phyloP scores from a whole-genome alignment of 352 stramenopile species.

The Phytophthora pseudosyringae region DNA sequence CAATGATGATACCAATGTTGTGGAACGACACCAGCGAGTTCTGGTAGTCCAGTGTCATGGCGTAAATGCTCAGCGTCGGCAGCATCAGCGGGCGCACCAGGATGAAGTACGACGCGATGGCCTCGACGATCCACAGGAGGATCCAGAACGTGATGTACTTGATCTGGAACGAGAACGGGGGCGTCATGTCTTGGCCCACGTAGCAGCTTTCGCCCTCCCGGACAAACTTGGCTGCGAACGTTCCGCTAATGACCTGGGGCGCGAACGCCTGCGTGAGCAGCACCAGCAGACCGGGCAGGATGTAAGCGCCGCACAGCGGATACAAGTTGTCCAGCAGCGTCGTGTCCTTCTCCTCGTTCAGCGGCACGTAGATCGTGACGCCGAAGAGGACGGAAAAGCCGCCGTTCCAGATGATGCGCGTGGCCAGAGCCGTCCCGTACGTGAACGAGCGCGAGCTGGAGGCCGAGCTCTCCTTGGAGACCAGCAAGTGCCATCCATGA shows the following conservation, averaged over 20 bases:
- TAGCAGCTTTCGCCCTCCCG: conserved; percentile 79
- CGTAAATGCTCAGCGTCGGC: conserved; percentile 74
- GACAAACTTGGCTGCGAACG: conserved; percentile 76
- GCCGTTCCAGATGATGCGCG: conserved; percentile 67
- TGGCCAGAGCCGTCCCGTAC: conserved; percentile 57
- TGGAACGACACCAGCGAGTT: conserved; percentile 77
- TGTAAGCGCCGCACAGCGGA: conserved; percentile 48
- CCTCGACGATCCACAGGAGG: conserved; percentile 62
- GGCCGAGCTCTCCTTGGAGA: conserved; percentile 50
- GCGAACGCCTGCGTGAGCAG: conserved; percentile 59
- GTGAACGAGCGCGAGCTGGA: conserved; percentile 65
- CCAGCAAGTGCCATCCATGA: conserved; percentile 71
- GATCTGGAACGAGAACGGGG: conserved; percentile 58
- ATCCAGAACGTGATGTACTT: conserved; percentile 79
- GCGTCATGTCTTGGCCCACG: conserved; percentile 68
- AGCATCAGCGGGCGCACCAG: conserved; percentile 69
- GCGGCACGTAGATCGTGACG: conserved; percentile 66
- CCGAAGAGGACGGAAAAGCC: conserved; percentile 64
- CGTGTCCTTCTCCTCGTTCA: conserved; percentile 56
- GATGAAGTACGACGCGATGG: conserved; percentile 70
- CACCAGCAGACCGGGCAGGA: conserved; percentile 57
- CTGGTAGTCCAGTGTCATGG: conserved; percentile 71
- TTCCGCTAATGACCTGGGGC: conserved; percentile 56
- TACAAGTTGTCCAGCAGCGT: conserved; percentile 52
- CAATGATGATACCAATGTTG: conserved; percentile 74